Percentiles rank a stretch among this genome's conserved stretches.
phyloP scores from a whole-genome alignment of 352 stramenopile genomes.

The Pythium rishiriense region DNA sequence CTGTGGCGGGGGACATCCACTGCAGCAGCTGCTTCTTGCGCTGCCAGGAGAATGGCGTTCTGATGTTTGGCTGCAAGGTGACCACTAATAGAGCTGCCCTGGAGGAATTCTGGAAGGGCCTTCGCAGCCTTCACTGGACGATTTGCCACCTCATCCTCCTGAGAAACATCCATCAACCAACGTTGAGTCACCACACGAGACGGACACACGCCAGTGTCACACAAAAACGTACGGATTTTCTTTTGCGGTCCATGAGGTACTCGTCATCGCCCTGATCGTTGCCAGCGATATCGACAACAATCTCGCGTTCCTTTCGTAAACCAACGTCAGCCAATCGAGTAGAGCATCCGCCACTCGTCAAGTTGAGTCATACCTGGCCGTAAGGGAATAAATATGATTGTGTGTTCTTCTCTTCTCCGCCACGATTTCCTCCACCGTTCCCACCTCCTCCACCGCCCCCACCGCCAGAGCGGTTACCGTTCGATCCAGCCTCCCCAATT shows the following conservation, averaged over 20 bases:
- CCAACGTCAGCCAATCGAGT: not conserved
- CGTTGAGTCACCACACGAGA: not conserved
- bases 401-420: conserved; percentile 58
- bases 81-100: conserved; percentile 84
- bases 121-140: conserved; percentile 59
- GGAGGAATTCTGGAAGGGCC: conserved; percentile 75
- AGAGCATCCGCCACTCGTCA: not conserved
- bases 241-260: conserved; percentile 73
- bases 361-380: conserved; percentile 40
- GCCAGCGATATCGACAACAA: conserved; percentile 83
- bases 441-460: conserved; percentile 30
- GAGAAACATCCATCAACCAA: not conserved
- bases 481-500: conserved; percentile 36
- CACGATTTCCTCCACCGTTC: conserved; percentile 34
- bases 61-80: conserved; percentile 84
- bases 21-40: conserved; percentile 39
- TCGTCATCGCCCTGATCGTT: conserved; percentile 78
- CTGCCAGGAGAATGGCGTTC: conserved; percentile 22
- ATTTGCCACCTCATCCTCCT: conserved; percentile 59
- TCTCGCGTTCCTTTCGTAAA: conserved; percentile 61
- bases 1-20: conserved; percentile 40
- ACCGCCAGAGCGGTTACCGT: conserved; percentile 34
- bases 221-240: conserved; percentile 45
- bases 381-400: conserved; percentile 87
- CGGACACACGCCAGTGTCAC: not conserved